Evolutionary conservation across 305 asterid genomes (phyloP).

Genomic region (Stenogyne calaminthoides): DNA sequence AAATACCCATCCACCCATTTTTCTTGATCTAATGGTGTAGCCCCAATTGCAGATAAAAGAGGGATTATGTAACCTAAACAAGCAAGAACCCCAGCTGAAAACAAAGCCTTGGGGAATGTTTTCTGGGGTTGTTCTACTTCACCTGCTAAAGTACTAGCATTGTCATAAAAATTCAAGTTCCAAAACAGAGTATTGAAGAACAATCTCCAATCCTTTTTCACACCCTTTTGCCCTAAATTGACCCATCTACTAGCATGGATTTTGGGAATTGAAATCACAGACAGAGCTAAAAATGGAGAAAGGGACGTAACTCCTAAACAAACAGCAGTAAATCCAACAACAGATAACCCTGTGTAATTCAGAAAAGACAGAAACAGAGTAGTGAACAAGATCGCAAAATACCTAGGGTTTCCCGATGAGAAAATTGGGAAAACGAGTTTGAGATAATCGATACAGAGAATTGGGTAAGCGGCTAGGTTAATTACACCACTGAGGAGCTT

Average conservation of each 20-base stretch:
- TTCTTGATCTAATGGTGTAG: slow-evolving; percentile 56
- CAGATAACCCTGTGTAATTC: slow-evolving; percentile 48
- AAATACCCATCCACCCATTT: slow-evolving; percentile 52
- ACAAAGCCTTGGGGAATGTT: slow-evolving; percentile 56
- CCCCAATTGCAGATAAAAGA: slow-evolving; percentile 56
- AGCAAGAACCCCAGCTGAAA: slow-evolving; percentile 57
- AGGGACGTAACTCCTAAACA: slow-evolving; percentile 47
- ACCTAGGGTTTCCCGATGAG: slow-evolving; percentile 45
- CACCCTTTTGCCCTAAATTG: slow-evolving; percentile 47
- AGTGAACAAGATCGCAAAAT: slow-evolving; percentile 32
- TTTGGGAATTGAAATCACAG: slow-evolving; percentile 40
- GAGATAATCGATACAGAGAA: slow-evolving; percentile 46
- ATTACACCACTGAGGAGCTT: slow-evolving; percentile 52
- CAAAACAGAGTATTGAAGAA: slow-evolving; percentile 49
- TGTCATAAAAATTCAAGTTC: slow-evolving; percentile 66
- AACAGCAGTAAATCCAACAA: slow-evolving; percentile 53
- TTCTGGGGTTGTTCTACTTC: slow-evolving; percentile 67
- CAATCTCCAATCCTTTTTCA: slow-evolving; percentile 41
- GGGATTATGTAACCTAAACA: slow-evolving; percentile 66
- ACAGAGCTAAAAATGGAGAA: slow-evolving; percentile 39
- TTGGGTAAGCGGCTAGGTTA: slow-evolving; percentile 51
- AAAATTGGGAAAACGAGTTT: slow-evolving; percentile 42
- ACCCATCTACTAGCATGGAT: slow-evolving; percentile 46
- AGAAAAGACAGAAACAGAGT: slow-evolving; percentile 41
- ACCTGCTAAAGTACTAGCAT: slow-evolving; percentile 62